These are phyloP conservation scores for Leersia perrieri DNA, from an alignment of 176 grass and related monocot species.

Conservation along the genomic window DNA sequence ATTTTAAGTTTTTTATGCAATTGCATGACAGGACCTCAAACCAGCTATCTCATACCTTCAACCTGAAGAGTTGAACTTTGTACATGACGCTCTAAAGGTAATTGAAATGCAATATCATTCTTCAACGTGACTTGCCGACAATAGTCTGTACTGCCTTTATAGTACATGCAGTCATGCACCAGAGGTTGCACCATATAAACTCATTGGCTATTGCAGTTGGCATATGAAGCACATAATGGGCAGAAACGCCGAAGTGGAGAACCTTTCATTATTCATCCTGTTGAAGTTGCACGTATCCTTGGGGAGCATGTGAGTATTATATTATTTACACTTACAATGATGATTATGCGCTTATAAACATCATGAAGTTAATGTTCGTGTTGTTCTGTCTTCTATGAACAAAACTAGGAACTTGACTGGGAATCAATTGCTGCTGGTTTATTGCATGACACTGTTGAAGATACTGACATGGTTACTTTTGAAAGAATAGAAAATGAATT, in stretches of 20 bases:
- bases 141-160: not conserved
- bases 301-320: slow-evolving; percentile 80
- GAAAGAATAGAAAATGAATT: slow-evolving; percentile 96
- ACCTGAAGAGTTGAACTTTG: slow-evolving; percentile 76
- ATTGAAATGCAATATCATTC: slow-evolving; percentile 17
- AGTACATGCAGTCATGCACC: slow-evolving; percentile 1
- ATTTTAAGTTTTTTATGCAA: slow-evolving; percentile 23
- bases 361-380: slow-evolving; percentile 28
- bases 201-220: slow-evolving; percentile 64
- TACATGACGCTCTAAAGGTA: slow-evolving; percentile 90
- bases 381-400: slow-evolving; percentile 23
- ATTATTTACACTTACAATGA: slow-evolving; percentile 1
- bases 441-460: slow-evolving; percentile 99
- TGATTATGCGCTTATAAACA: slow-evolving; percentile 24
- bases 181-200: slow-evolving; percentile 25
- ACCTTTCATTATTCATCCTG: slow-evolving; percentile 99
- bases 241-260: slow-evolving; percentile 95
- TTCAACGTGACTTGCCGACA: slow-evolving; percentile 10
- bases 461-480: slow-evolving; percentile 92
- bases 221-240: slow-evolving; percentile 91
- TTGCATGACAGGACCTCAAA: slow-evolving; percentile 72
- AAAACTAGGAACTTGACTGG: slow-evolving; percentile 95
- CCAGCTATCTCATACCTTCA: slow-evolving; percentile 84
- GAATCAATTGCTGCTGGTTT: slow-evolving; percentile 96
- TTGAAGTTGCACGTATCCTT: slow-evolving; percentile 96